These are phyloP conservation scores for Asterionellopsis glacialis DNA, from an alignment of 108 stramenopile genomes.

Conservation along the genomic window DNA sequence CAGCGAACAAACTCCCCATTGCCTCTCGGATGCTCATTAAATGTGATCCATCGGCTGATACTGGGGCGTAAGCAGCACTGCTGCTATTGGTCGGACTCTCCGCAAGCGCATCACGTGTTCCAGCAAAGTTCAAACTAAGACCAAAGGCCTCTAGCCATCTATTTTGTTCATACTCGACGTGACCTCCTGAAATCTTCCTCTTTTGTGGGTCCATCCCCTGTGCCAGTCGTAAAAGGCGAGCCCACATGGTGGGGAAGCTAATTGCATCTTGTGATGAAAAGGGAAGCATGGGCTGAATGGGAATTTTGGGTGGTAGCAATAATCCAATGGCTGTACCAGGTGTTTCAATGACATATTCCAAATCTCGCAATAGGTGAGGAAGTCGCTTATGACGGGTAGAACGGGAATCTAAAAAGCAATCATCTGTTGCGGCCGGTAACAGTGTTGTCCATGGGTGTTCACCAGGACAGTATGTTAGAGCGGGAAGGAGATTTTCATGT, in stretches of 20 bases:
- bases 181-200: constrained; percentile 76
- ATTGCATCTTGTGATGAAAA: constrained; percentile 27
- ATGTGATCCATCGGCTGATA: constrained; percentile 30
- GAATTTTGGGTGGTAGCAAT: constrained; percentile 42
- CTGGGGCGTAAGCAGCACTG: constrained; percentile 24
- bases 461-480: constrained; percentile 64
- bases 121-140: constrained; percentile 78
- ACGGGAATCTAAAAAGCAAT: constrained; percentile 83
- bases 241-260: constrained; percentile 69
- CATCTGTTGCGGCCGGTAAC: constrained; percentile 79
- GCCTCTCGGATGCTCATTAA: constrained; percentile 51
- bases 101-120: constrained; percentile 73
- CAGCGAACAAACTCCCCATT: constrained; percentile 64
- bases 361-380: constrained; percentile 79
- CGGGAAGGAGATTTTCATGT: constrained; percentile 40
- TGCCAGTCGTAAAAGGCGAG: constrained; percentile 66
- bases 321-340: constrained; percentile 77
- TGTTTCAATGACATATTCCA: constrained; percentile 89
- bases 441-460: constrained; percentile 71
- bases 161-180: constrained; percentile 84
- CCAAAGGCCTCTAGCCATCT: constrained; percentile 85
- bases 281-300: constrained; percentile 29
- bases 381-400: constrained; percentile 82
- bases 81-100: constrained; percentile 61
- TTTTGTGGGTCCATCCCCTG: constrained; percentile 90